phyloP scores from a whole-genome alignment of 2,329 filamentous ascomycete species.

The Cladophialophora psammophila region DNA sequence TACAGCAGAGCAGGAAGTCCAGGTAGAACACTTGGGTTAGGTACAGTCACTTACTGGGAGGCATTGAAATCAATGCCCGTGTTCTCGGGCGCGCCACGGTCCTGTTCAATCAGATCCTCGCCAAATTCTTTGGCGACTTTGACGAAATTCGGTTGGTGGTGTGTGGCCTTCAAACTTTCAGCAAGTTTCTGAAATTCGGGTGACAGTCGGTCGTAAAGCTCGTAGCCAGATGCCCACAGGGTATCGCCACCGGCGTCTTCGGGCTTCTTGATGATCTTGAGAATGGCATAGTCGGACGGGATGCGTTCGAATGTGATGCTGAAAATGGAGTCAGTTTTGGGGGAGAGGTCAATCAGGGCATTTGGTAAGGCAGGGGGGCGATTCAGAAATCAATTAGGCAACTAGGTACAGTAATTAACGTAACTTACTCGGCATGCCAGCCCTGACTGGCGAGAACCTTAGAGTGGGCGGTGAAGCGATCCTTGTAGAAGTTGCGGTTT shows the following conservation, averaged over 20 bases:
- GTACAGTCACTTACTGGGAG: conserved; percentile 56
- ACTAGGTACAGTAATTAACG: conserved; percentile 39
- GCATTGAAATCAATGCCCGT: conserved; percentile 60
- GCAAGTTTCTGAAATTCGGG: conserved; percentile 58
- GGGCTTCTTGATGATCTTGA: conserved; percentile 65
- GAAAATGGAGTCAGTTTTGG: background rate
- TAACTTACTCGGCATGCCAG: conserved; percentile 56
- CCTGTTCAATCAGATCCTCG: conserved; percentile 43
- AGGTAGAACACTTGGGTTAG: background rate
- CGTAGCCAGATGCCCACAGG: conserved; percentile 72
- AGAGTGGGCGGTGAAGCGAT: conserved; percentile 41
- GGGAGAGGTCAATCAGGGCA: conserved; percentile 42
- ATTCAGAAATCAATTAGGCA: conserved; percentile 41
- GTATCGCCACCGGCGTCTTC: conserved; percentile 62
- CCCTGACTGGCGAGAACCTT: conserved; percentile 47
- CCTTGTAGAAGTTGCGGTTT: conserved; percentile 48
- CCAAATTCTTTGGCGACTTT: conserved; percentile 44
- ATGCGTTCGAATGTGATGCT: conserved; percentile 68
- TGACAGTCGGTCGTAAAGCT: conserved; percentile 68
- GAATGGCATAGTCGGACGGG: conserved; percentile 68
- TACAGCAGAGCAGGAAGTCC: conserved; percentile 34
- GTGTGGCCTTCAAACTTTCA: conserved; percentile 50
- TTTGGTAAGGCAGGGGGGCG: conserved; percentile 24
- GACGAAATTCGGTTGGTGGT: conserved; percentile 45
- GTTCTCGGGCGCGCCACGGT: conserved; percentile 64